phyloP scores from a whole-genome alignment of 176 grass and related monocot species.

The Phoenix dactylifera region DNA sequence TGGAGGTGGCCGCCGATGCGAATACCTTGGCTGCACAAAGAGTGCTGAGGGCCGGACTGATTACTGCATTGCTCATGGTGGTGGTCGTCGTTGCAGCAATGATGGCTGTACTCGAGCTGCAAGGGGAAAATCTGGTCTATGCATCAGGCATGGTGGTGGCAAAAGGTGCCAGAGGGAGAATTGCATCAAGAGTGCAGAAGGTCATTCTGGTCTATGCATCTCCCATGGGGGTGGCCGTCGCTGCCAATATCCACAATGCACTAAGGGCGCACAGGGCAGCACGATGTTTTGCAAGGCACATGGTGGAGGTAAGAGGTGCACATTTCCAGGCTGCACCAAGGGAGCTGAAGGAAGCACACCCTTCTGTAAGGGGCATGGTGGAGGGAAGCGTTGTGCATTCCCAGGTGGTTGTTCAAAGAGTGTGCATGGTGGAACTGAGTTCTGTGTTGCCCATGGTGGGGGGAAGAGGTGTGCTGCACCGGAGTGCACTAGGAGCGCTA shows the following conservation, averaged over 20 bases:
- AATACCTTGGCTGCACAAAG: constrained; percentile 74
- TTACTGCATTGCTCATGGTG: constrained; percentile 70
- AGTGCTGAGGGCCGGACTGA: constrained; percentile 77
- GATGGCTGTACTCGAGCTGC: constrained; percentile 52
- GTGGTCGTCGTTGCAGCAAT: constrained; percentile 57
- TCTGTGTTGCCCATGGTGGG: constrained; percentile 76
- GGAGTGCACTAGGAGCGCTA: constrained; percentile 64
- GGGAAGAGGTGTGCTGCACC: constrained; percentile 61
- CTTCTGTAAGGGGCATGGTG: constrained; percentile 80
- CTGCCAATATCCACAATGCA: constrained; percentile 40
- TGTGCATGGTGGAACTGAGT: constrained; percentile 70
- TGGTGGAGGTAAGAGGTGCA: constrained; percentile 78
- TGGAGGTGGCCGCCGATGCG: constrained; percentile 64
- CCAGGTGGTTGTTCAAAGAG: constrained; percentile 53
- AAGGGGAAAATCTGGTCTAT: constrained; percentile 62
- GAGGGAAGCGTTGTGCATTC: constrained; percentile 69
- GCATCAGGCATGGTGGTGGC: constrained; percentile 83
- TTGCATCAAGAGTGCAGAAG: constrained; percentile 73
- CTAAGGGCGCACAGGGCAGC: constrained; percentile 71
- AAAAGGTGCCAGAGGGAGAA: constrained; percentile 55
- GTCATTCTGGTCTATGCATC: constrained; percentile 71
- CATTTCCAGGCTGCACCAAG: constrained; percentile 37
- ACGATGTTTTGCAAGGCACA: constrained; percentile 76
- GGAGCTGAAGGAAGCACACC: constrained; percentile 80
- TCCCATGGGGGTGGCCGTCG: constrained; percentile 69